Conservation (phyloP, 345 rosid genomes). For the Carallia brachiata region DNA sequence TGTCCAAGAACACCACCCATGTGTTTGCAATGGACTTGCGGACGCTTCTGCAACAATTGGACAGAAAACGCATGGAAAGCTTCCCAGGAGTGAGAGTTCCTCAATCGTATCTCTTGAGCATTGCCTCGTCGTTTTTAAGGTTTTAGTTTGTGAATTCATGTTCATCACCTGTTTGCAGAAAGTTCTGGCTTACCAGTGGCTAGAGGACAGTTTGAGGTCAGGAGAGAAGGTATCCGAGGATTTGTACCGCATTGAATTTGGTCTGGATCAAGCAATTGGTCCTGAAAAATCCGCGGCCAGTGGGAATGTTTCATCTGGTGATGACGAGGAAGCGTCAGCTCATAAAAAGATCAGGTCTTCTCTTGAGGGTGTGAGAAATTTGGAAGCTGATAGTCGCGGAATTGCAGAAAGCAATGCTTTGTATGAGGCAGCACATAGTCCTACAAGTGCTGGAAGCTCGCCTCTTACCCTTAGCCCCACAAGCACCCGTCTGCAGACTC, state of each 20-base stretch:
- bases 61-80: conserved; percentile 34
- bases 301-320: conserved; percentile 20
- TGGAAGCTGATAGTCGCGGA: conserved; percentile 15
- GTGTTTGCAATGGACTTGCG: conserved; percentile 52
- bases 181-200: conserved; percentile 69
- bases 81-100: conserved; percentile 57
- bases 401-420: conserved; percentile 16
- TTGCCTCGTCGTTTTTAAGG: background rate
- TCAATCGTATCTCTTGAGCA: background rate
- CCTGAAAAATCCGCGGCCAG: conserved; percentile 21
- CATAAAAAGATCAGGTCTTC: conserved; percentile 41
- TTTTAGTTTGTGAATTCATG: background rate
- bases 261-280: conserved; percentile 31
- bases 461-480: conserved; percentile 35
- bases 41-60: conserved; percentile 43
- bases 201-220: conserved; percentile 70
- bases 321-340: conserved; percentile 33
- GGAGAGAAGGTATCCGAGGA: conserved; percentile 74
- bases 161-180: conserved; percentile 39
- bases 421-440: conserved; percentile 30
- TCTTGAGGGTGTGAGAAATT: conserved; percentile 26
- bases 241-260: conserved; percentile 40
- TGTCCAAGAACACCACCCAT: conserved; percentile 59
- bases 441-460: conserved; percentile 31
- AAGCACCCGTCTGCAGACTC: conserved; percentile 30